phyloP scores from a whole-genome alignment of 2,329 filamentous ascomycete genomes.

The Colletotrichum ledebouriae region DNA sequence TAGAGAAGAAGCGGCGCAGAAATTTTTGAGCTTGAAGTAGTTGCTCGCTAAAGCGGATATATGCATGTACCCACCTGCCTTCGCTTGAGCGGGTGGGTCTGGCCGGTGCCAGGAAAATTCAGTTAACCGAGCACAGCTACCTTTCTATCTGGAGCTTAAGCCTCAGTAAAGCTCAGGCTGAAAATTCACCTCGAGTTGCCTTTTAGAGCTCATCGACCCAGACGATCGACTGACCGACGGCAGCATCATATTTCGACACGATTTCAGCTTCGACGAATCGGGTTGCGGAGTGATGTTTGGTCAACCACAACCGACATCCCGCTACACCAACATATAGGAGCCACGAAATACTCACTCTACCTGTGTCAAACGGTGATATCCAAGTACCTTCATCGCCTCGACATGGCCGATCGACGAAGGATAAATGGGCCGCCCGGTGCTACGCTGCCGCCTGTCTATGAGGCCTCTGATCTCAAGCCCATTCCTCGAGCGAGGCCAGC shows the following conservation, averaged over 20 bases:
- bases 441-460: slow-evolving; percentile 81
- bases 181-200: neutral
- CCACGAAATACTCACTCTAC: neutral
- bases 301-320: too few species aligned
- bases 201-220: too few species aligned
- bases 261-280: neutral
- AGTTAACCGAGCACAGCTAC: slow-evolving; percentile 1
- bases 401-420: slow-evolving; percentile 87
- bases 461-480: slow-evolving; percentile 55
- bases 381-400: slow-evolving; percentile 1
- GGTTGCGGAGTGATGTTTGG: too few species aligned
- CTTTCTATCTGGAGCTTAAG: neutral
- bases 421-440: slow-evolving; percentile 88
- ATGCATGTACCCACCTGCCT: slow-evolving; percentile 14
- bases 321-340: too few species aligned
- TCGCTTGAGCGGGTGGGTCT: neutral
- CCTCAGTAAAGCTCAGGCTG: neutral
- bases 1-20: slow-evolving; percentile 5
- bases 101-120: neutral
- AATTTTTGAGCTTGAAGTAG: slow-evolving; percentile 44
- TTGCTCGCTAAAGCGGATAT: slow-evolving; percentile 20
- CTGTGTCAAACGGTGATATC: neutral
- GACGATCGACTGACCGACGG: neutral
- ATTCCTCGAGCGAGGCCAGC: slow-evolving; percentile 69
- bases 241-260: neutral